Conservation (phyloP, 129 eudicot species). For the Escallonia rubra region DNA sequence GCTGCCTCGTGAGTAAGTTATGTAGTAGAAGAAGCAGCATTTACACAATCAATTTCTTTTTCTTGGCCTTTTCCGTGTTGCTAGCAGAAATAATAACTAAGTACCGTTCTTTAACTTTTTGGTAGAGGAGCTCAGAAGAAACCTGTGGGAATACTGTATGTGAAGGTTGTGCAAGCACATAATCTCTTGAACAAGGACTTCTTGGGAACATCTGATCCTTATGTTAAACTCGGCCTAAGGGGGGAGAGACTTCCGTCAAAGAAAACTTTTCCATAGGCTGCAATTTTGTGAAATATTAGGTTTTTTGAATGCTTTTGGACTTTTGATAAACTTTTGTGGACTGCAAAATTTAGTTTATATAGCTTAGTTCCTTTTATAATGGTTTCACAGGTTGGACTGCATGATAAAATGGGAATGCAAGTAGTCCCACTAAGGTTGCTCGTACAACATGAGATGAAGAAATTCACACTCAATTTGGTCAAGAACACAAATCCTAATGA, state of each 20-base stretch:
- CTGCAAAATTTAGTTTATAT: no score
- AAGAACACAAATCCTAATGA: slow-evolving; percentile 43
- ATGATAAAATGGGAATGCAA: slow-evolving; percentile 64
- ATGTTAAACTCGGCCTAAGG: slow-evolving; percentile 48
- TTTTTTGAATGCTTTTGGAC: no score
- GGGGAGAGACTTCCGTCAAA: slow-evolving; percentile 53
- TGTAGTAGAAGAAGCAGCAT: neutral
- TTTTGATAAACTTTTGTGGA: no score
- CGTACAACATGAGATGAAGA: slow-evolving; percentile 41
- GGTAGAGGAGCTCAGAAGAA: no score
- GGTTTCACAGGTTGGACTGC: slow-evolving; percentile 39
- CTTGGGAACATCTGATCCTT: no score
- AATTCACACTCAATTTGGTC: slow-evolving; percentile 40
- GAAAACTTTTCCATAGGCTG: no score
- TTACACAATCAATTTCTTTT: no score
- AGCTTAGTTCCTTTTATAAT: neutral
- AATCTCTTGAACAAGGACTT: no score
- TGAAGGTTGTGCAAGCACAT: no score
- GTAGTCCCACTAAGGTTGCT: slow-evolving; percentile 51
- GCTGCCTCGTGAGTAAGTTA: slow-evolving; percentile 62
- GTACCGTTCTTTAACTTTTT: neutral
- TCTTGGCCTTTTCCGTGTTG: no score
- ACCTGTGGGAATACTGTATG: no score
- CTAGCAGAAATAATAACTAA: neutral
- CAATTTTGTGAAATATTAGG: no score